Evolutionary conservation across 805 yeast genomes (phyloP), one percentile per base, ranked within the genome.

Genomic region (Blastobotrys terrestris): DNA sequence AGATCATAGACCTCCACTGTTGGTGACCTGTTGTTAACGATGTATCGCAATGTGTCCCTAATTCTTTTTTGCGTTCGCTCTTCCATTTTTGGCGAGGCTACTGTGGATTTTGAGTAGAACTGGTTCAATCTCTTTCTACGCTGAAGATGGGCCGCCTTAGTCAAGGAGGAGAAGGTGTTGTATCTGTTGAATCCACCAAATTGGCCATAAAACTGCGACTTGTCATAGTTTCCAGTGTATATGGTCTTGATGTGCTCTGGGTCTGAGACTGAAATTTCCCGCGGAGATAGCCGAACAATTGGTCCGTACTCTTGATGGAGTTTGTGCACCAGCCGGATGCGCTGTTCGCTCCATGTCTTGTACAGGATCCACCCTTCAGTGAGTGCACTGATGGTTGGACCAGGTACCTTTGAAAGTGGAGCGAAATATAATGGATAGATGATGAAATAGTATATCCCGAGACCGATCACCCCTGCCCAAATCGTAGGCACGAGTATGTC

Each of bases 251-350:
- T 57, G 55, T 71, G 77, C 46, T 72, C 73, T 3, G 73, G 61
- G 49, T 82, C 80, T 45, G 78, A 72, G 45, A 84, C 75, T 48
- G 85, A 81, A 16, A 85, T 70, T 58, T 83, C 89, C 20, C 69
- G 66, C 1, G 90, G 89, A 0, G 81, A 74, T 13, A 85, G 65
- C 19, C 85, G 70, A 3, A 85, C 81, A 2, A 84, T 78, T 5
- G 83, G 76, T 1, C 90, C 91, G 59, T 82, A 82, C 53, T 68
- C 63, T 46, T 63, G 46, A 60, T 85, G 91, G 53, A 83, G 66
- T 2, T 62, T 41, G 52, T 80, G 77, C 2, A 83, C 77, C 39
- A 67, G 70, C 31, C 69, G 67, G 55, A 74, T 80, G 52, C 86
- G 72, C 54, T 77, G 73, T 54, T 77, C 80, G 11, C 66, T 55